phyloP scores from a whole-genome alignment of 768 basidiomycete genomes.

The Thelephora ganbajun region DNA sequence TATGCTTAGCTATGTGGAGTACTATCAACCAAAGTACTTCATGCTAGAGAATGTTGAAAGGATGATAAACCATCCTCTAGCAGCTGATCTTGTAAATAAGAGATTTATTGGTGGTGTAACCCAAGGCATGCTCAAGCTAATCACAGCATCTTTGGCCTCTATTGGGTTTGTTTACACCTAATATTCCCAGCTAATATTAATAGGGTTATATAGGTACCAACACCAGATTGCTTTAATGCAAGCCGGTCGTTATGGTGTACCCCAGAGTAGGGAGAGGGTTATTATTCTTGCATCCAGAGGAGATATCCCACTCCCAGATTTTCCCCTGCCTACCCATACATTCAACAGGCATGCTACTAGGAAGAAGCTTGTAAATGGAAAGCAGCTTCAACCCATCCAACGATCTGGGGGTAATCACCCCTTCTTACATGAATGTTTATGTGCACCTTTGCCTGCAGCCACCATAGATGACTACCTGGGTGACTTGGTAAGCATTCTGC shows the following conservation, averaged over 20 bases:
- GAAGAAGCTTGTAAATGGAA: conserved; percentile 29
- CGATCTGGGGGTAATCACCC: conserved; percentile 2
- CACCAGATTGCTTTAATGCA: conserved; percentile 51
- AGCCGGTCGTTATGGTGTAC: conserved; percentile 58
- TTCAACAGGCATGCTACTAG: conserved; percentile 21
- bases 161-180: conserved; percentile 36
- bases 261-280: conserved; percentile 52
- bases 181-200: conserved; percentile 1
- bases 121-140: conserved; percentile 53
- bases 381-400: not conserved
- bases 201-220: conserved; percentile 39
- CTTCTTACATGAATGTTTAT: conserved; percentile 1
- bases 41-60: conserved; percentile 66
- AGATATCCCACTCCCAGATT: conserved; percentile 41
- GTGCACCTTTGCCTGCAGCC: conserved; percentile 45
- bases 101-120: conserved; percentile 26
- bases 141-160: conserved; percentile 40
- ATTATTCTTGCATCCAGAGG: conserved; percentile 56
- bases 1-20: conserved; percentile 59
- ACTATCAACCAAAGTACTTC: conserved; percentile 47
- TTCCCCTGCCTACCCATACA: conserved; percentile 51
- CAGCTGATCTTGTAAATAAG: conserved; percentile 19
- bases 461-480: conserved; percentile 53
- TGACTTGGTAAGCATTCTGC: conserved; percentile 43
- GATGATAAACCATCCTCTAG: conserved; percentile 35